Evolutionary conservation across 805 yeast genomes (phyloP).

Genomic region (Candida easanensis): DNA sequence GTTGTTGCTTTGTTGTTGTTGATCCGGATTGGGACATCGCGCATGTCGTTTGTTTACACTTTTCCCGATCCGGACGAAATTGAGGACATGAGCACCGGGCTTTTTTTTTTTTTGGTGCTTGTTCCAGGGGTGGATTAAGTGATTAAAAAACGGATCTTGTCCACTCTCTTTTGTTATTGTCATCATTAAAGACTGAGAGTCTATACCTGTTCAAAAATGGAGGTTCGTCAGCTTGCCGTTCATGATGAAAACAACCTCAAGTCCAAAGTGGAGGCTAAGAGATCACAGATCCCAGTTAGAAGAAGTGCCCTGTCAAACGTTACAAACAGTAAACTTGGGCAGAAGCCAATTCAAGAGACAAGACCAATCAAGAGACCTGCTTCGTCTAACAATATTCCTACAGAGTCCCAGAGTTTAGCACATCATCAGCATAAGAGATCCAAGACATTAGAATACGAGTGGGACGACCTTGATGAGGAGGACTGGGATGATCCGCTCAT

Average conservation of each 20-base stretch:
- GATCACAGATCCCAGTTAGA: conserved; percentile 28
- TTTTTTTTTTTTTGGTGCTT: neutral
- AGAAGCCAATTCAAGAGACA: neutral
- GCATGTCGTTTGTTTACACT: conserved; percentile 1
- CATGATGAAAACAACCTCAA: conserved; percentile 25
- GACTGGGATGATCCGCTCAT: conserved; percentile 73
- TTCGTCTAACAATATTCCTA: conserved; percentile 19
- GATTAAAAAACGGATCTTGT: too few species aligned
- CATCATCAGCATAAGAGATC: conserved; percentile 19
- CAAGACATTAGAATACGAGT: conserved; percentile 25
- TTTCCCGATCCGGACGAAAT: conserved; percentile 4
- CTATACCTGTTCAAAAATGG: neutral
- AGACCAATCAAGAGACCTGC: conserved; percentile 44
- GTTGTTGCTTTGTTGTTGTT: too few species aligned
- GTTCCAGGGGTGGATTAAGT: neutral
- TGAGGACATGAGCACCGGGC: neutral
- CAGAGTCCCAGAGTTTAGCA: conserved; percentile 1
- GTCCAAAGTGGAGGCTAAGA: conserved; percentile 9
- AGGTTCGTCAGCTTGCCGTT: conserved; percentile 1
- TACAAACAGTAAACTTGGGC: conserved; percentile 25
- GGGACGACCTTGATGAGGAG: conserved; percentile 61
- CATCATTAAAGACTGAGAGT: neutral
- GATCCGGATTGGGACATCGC: neutral
- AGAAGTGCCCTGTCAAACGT: conserved; percentile 29
- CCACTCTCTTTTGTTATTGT: neutral